These are phyloP conservation scores for Clarireedia homoeocarpa DNA, from an alignment of 2,329 filamentous ascomycete genomes.

Conservation along the genomic window DNA sequence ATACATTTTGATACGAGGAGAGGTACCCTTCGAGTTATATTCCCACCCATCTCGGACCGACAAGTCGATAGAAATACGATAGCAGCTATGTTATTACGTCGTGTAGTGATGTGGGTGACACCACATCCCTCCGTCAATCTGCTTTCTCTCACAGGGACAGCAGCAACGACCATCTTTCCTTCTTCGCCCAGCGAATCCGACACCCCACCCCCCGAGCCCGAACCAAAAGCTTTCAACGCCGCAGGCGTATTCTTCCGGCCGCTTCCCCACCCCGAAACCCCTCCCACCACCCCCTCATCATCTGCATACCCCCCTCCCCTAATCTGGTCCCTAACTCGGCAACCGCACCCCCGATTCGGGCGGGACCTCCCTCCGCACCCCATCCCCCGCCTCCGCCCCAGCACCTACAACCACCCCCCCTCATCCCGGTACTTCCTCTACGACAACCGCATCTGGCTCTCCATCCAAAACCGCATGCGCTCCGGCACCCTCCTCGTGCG, in stretches of 20 bases:
- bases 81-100: conserved; percentile 38
- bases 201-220: conserved; percentile 12
- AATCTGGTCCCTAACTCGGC: conserved; percentile 27
- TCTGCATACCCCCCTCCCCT: conserved; percentile 1
- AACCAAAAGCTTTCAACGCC: conserved; percentile 11
- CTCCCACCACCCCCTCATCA: too few species aligned
- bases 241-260: conserved; percentile 1
- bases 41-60: neutral
- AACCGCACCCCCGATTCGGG: too few species aligned
- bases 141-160: conserved; percentile 30
- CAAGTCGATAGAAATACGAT: conserved; percentile 16
- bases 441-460: conserved; percentile 54
- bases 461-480: neutral
- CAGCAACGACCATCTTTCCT: neutral
- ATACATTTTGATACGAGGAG: conserved; percentile 25
- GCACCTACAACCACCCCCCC: neutral
- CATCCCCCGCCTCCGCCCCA: neutral
- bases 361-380: too few species aligned
- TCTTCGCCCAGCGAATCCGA: neutral
- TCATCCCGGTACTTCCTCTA: conserved; percentile 32
- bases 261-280: conserved; percentile 16
- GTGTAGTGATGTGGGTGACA: conserved; percentile 40
- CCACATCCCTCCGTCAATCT: conserved; percentile 37
- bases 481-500: too few species aligned
- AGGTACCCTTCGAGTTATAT: conserved; percentile 28